phyloP scores from a whole-genome alignment of 2,329 filamentous ascomycete genomes.

The Trichoderma asperellum region DNA sequence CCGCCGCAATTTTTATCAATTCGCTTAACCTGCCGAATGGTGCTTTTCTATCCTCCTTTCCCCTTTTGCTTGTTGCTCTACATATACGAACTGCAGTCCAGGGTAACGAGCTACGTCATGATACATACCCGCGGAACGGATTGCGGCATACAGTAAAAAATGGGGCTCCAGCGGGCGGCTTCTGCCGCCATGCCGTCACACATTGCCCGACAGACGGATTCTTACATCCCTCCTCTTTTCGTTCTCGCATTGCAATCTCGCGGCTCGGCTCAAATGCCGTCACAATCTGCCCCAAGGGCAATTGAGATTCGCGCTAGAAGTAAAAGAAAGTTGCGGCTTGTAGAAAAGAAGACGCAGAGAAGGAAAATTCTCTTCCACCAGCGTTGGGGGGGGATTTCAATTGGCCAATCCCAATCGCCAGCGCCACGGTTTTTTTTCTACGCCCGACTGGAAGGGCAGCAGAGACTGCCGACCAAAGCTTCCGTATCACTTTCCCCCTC shows the following conservation, averaged over 20 bases:
- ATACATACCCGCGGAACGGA: constrained; percentile 1
- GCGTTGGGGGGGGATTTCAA: not conserved
- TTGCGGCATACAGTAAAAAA: not conserved
- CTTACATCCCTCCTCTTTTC: not conserved
- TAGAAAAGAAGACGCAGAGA: constrained; percentile 9
- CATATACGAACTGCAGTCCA: not conserved
- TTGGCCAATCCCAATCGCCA: not conserved
- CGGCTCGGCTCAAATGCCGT: constrained; percentile 12
- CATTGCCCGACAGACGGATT: not conserved
- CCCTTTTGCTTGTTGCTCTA: not conserved
- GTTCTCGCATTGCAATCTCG: not conserved
- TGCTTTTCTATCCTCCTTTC: not conserved
- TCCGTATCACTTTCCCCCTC: not conserved
- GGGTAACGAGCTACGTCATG: constrained; percentile 11
- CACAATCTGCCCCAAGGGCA: not conserved
- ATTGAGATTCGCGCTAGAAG: not conserved
- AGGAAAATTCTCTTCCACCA: not conserved
- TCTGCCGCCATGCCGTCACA: not conserved
- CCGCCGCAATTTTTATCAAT: not conserved
- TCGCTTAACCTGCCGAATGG: not conserved
- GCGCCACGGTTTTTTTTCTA: not conserved
- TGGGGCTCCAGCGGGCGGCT: constrained; percentile 4
- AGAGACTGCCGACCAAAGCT: not conserved
- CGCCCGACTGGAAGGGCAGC: not conserved
- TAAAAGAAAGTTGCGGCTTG: not conserved